Evolutionary conservation across 805 yeast species (phyloP), one percentile per base, ranked within the genome.

Genomic region (Candida glaebosa): DNA sequence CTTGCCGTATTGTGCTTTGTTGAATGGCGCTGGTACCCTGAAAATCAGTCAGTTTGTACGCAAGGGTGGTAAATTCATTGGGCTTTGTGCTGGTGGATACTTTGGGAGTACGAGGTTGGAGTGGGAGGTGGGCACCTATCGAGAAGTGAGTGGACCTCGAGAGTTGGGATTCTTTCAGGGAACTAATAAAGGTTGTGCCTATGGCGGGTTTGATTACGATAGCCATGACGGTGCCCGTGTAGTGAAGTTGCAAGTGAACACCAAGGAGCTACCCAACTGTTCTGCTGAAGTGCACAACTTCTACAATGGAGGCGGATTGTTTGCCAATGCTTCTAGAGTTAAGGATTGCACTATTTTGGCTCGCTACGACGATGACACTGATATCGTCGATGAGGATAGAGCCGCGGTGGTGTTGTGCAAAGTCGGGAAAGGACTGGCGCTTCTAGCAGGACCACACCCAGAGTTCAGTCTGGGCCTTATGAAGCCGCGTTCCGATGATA

Each of bases 1-100:
- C 58, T 65, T 88, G 38, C 97, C 97, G 0, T 79, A 83, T 50
- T 87, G 96, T 48, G 69, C 73, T 39, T 78, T 75, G 3, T 73
- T 95, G 47, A 81, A 84, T 53, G 91, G 95, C 1, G 63, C 61
- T 1, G 87, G 89, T 0, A 86, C 83, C 52, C 53, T 64, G 7
- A 67, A 71, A 30, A 86, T 88, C 46, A 60, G 65, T 19, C 78
- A 78, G 38, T 88, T 73, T 50, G 88, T 88, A 1, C 69, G 79
- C 22, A 69, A 71, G 41, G 99, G 98, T 22, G 99, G 99, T 2
- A 67, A 71, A 37, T 88, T 69, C 54, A 60, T 91, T 16, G 99
- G 99, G 0, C 79, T 93, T 48, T 93, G 99, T 64, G 93, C 99
- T 7, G 99, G 99, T 33, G 98, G 86, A 0, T 93, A 93, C 63